Percentiles rank a stretch among this genome's conserved stretches.
Evolutionary conservation across 257 asterid species (phyloP).

Genomic region (Fraxinus quadrangulata): DNA sequence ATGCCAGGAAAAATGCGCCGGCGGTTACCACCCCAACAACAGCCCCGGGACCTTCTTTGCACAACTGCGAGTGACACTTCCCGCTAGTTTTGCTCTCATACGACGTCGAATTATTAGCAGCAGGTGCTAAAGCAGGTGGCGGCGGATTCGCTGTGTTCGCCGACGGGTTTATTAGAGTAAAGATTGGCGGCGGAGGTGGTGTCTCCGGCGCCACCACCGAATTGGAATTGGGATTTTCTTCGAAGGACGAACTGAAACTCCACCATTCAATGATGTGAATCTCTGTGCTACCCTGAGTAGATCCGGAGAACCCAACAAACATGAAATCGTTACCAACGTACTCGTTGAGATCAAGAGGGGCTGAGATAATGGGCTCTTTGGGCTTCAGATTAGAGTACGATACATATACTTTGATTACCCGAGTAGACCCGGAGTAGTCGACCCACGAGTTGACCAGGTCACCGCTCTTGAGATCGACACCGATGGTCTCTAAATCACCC

Average conservation of each 20-base stretch:
- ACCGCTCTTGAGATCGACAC: constrained; percentile 77
- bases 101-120: constrained; percentile 27
- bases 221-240: constrained; percentile 40
- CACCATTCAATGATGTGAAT: constrained; percentile 76
- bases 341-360: constrained; percentile 47
- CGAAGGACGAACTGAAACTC: constrained; percentile 74
- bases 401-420: constrained; percentile 48
- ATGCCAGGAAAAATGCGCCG: constrained; percentile 64
- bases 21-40: constrained; percentile 81
- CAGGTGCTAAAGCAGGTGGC: constrained; percentile 49
- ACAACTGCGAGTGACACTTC: constrained; percentile 57
- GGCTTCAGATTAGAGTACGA: constrained; percentile 77
- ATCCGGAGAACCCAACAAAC: constrained; percentile 78
- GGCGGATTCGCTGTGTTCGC: constrained; percentile 38
- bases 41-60: constrained; percentile 65
- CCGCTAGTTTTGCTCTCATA: constrained; percentile 29
- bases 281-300: constrained; percentile 93
- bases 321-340: constrained; percentile 56
- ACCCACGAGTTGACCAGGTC: constrained; percentile 76
- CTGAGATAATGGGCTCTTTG: constrained; percentile 55
- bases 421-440: constrained; percentile 62
- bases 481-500: constrained; percentile 51
- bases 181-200: constrained; percentile 45
- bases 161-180: constrained; percentile 53
- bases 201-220: constrained; percentile 30